phyloP scores from a whole-genome alignment of 495 filamentous ascomycete species.

The Diplogelasinospora grovesii region DNA sequence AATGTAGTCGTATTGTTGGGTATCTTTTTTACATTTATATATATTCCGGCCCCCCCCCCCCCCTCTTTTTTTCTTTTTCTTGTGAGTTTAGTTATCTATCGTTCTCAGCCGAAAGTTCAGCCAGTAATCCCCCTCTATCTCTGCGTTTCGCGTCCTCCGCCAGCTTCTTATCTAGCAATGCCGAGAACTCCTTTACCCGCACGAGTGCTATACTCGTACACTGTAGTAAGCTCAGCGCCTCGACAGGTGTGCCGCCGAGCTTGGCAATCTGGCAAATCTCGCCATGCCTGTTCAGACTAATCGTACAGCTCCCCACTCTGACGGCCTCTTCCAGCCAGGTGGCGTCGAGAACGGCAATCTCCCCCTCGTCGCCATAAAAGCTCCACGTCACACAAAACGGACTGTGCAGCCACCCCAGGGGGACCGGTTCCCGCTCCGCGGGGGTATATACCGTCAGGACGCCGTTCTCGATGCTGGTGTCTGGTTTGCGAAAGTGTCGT shows the following conservation, averaged over 20 bases:
- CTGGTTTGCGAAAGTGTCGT: conserved; percentile 82
- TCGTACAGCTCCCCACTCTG: conserved; percentile 72
- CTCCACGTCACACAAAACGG: conserved; percentile 84
- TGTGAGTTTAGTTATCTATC: conserved; percentile 42
- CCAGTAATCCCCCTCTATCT: conserved; percentile 66
- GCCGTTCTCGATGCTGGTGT: conserved; percentile 76
- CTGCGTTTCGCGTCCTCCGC: conserved; percentile 70
- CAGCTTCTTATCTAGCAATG: conserved; percentile 61
- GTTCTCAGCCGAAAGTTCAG: conserved; percentile 81
- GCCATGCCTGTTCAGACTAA: conserved; percentile 81
- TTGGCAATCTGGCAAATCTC: conserved; percentile 92
- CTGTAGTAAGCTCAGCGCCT: conserved; percentile 66
- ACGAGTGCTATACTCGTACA: conserved; percentile 62
- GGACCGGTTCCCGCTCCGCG: conserved; percentile 83
- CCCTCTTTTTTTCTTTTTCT: conserved; percentile 9
- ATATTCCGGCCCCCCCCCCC: not conserved
- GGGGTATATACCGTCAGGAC: conserved; percentile 71
- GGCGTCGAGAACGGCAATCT: conserved; percentile 66
- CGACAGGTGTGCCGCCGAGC: conserved; percentile 70
- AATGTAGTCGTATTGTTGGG: too few relatives aligned
- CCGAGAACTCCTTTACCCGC: conserved; percentile 74
- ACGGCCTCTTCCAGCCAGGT: conserved; percentile 80
- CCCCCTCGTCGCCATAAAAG: conserved; percentile 59
- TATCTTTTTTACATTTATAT: conserved; percentile 20
- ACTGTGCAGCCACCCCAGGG: conserved; percentile 80